phyloP scores from a whole-genome alignment of 208 protist species.

The Tritrichomonas musculus region DNA sequence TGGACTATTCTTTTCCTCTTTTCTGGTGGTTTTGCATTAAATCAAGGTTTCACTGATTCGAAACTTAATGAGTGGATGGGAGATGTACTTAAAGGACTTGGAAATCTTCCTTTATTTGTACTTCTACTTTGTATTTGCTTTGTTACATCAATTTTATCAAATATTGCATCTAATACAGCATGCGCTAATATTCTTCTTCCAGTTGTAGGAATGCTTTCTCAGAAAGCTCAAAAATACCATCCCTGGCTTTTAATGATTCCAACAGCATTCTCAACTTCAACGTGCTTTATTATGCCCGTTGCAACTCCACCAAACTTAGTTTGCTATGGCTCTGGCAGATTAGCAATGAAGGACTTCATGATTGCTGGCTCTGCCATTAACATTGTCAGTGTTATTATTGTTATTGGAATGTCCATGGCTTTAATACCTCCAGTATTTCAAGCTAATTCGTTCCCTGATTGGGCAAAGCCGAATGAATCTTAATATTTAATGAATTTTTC shows the following conservation, averaged over 20 bases:
- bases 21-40: constrained; percentile 45
- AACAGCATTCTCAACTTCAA: constrained; percentile 28
- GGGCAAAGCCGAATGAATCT: neutral
- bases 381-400: neutral
- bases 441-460: neutral
- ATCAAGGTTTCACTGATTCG: constrained; percentile 37
- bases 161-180: constrained; percentile 36
- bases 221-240: constrained; percentile 33
- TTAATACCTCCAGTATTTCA: constrained; percentile 15
- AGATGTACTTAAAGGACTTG: neutral
- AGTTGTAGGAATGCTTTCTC: constrained; percentile 15
- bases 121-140: neutral
- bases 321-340: constrained; percentile 33
- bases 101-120: neutral
- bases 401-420: neutral
- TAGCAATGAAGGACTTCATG: constrained; percentile 20
- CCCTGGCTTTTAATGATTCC: constrained; percentile 42
- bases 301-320: constrained; percentile 46
- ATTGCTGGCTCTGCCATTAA: neutral
- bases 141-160: neutral
- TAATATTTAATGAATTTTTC: too few species aligned
- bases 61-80: neutral
- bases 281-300: constrained; percentile 44
- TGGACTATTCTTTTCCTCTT: constrained; percentile 43
- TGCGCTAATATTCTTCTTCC: constrained; percentile 38